Evolutionary conservation across 1,284 basidiomycete species (phyloP), one percentile per base, ranked within the genome.

Genomic region (Sanghuangporus baumii): DNA sequence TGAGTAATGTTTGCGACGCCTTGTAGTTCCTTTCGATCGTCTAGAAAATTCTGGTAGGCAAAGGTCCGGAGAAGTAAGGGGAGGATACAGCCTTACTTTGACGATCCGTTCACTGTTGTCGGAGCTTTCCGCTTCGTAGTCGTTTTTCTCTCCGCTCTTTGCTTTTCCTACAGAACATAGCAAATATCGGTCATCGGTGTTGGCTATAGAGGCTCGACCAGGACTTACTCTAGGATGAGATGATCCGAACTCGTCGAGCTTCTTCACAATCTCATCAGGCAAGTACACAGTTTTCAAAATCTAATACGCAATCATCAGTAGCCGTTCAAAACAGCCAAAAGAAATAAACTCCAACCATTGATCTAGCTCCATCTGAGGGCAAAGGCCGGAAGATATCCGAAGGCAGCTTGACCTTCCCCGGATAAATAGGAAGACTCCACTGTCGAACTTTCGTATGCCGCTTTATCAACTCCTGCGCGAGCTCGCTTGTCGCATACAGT

Each of bases 391-490:
- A 84, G 60, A 98, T 93, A 72, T 98, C 95, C 6, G 79, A 72
- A 0, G 95, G 95, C 31, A 98, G 74, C 66, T 84, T 84, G 38
- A 96, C 77, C 70, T 89, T 89, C 31, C 88, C 91, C 0, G 93
- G 93, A 72, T 91, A 94, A 23, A 85, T 88, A 58, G 86, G 79
- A 6, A 98, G 76, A 2, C 81, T 82, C 94, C 96, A 98, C 3
- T 81, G 81, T 56, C 89, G 82, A 2, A 76, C 67, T 38, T 85
- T 81, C 0, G 92, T 88, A 20, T 84, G 81, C 0, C 78, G 76
- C 69, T 88, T 91, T 73, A 98, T 91, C 40, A 97, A 77, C 66
- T 93, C 84, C 74, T 97, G 92, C 0, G 95, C 88, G 4, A 99
- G 78, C 70, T 99, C 97, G 66, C 88, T 88, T 55, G 94, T 79